Evolutionary conservation across 805 yeast genomes (phyloP).

Genomic region (Yarrowia porcina): DNA sequence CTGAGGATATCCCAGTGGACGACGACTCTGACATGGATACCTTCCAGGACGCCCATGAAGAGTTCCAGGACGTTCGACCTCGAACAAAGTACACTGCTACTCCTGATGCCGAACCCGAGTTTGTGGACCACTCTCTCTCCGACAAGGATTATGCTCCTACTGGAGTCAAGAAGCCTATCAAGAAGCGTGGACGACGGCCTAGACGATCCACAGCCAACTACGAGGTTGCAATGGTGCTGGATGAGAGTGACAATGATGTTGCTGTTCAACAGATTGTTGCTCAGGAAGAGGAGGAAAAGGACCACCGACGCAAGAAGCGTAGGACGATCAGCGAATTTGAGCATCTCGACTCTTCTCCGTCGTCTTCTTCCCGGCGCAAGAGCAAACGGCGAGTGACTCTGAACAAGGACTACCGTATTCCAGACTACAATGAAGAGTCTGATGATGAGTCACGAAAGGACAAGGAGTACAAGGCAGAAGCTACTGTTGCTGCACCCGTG

Average conservation of each 20-base stretch:
- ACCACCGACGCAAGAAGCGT: neutral
- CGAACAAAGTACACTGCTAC: neutral
- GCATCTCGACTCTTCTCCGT: neutral
- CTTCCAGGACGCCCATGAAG: slow-evolving; percentile 5
- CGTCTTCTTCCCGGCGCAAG: neutral
- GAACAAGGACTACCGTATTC: neutral
- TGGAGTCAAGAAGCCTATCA: neutral
- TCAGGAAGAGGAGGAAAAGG: neutral
- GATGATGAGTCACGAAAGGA: neutral
- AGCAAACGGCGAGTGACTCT: neutral
- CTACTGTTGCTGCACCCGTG: too few species aligned
- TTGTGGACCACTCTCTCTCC: neutral
- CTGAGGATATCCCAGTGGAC: neutral
- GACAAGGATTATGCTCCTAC: neutral
- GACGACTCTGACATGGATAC: neutral
- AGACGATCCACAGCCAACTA: neutral
- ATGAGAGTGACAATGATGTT: neutral
- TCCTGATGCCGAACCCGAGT: neutral
- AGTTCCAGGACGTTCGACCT: neutral
- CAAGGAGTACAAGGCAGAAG: too few species aligned
- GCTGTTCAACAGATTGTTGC: neutral
- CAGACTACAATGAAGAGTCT: neutral
- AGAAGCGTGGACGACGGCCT: neutral
- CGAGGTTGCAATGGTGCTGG: neutral
- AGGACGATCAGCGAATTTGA: neutral